These are phyloP conservation scores for Candida palmyrensis DNA, from an alignment of 805 yeast species.

Conservation along the genomic window DNA sequence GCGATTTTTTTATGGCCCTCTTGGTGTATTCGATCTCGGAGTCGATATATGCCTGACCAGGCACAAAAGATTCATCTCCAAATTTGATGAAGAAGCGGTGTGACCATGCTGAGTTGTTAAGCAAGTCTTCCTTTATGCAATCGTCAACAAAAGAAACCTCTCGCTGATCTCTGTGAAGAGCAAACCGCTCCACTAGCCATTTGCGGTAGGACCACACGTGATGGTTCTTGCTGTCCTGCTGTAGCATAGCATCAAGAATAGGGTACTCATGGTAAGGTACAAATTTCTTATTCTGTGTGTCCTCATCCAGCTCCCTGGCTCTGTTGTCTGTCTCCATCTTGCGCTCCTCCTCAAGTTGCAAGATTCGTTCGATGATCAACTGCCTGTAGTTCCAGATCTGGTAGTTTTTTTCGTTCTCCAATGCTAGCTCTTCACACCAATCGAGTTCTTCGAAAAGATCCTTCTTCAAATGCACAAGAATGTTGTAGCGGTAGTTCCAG, in stretches of 20 bases:
- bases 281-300: slow-evolving; percentile 15
- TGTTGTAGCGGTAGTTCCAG: slow-evolving; percentile 69
- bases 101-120: slow-evolving; percentile 93
- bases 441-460: slow-evolving; percentile 53
- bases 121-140: slow-evolving; percentile 55
- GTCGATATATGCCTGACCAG: slow-evolving; percentile 15
- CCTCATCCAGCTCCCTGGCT: too few species aligned
- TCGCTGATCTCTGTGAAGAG: slow-evolving; percentile 34
- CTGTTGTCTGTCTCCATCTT: too few species aligned
- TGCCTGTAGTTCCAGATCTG: slow-evolving; percentile 97
- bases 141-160: slow-evolving; percentile 51
- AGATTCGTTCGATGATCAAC: slow-evolving; percentile 43
- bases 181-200: slow-evolving; percentile 67
- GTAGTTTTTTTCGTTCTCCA: slow-evolving; percentile 81
- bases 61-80: slow-evolving; percentile 13
- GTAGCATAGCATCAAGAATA: slow-evolving; percentile 61
- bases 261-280: slow-evolving; percentile 56
- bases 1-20: slow-evolving; percentile 49
- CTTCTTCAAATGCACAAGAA: slow-evolving; percentile 34
- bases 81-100: slow-evolving; percentile 64
- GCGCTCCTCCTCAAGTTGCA: slow-evolving; percentile 15
- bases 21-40: slow-evolving; percentile 53
- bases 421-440: slow-evolving; percentile 75
- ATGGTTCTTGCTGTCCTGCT: slow-evolving; percentile 82
- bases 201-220: slow-evolving; percentile 94